Percentiles rank a stretch among this genome's conserved stretches.
Conservation (phyloP, 208 protist species). For the Giardia muris region DNA sequence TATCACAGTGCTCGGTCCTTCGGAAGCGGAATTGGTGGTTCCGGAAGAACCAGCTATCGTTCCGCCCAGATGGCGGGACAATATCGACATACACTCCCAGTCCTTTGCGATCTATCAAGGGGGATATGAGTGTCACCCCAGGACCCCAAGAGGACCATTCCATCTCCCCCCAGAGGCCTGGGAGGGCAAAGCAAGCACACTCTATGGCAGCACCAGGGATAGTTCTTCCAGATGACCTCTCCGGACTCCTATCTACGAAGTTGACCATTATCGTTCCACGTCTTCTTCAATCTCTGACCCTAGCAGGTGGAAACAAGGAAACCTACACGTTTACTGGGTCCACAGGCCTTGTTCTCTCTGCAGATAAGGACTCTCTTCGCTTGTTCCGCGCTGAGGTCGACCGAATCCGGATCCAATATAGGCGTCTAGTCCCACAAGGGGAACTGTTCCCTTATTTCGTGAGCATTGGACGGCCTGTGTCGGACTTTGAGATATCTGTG, state of each 20-base stretch:
- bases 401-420: not conserved
- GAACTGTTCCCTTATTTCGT: not conserved
- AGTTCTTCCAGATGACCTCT: not conserved
- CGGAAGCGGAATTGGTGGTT: not conserved
- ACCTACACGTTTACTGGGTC: not conserved
- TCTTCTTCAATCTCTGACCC: not conserved
- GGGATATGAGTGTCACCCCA: not conserved
- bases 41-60: not conserved
- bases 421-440: not conserved
- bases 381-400: not conserved
- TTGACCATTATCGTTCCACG: not conserved
- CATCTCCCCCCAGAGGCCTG: no score
- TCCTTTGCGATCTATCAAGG: not conserved
- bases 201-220: not conserved
- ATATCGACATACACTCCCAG: not conserved
- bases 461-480: not conserved
- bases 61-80: not conserved
- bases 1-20: not conserved
- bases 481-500: not conserved
- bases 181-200: not conserved
- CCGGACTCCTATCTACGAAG: not conserved
- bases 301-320: not conserved
- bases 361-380: not conserved
- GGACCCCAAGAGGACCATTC: not conserved
- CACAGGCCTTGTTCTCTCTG: not conserved